Evolutionary conservation across 495 filamentous ascomycete genomes (phyloP), one percentile per base, ranked within the genome.

Genomic region (Xylaria cubensis): DNA sequence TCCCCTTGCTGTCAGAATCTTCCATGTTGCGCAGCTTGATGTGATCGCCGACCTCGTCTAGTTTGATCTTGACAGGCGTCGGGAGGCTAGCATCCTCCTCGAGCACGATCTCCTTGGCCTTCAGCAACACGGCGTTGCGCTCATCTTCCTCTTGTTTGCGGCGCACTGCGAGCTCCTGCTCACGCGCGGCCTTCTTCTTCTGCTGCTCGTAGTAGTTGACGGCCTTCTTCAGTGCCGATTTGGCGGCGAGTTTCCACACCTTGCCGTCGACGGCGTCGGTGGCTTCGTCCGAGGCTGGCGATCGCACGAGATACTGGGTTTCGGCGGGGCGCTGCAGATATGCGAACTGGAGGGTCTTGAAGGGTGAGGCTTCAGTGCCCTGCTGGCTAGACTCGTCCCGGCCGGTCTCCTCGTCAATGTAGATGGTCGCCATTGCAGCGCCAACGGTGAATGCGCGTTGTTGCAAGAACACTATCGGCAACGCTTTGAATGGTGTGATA

Each of bases 31-130:
- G 59, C 59, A 71, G 59, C 48, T 71, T 71, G 46, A 71, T 46
- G 24, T 71, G 46, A 26, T 64, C 59, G 17, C 59, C 59, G 36
- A 64, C 83, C 29, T 88, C 85, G 77, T 91, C 90, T 73, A 97
- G 85, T 80, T 89, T 87, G 74, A 94, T 88, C 75, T 90, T 90
- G 78, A 95, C 90, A 72, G 91, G 84, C 0, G 96, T 91, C 41
- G 95, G 94, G 46, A 97, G 85, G n/a, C 89, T 90, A 17, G 84
- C 69, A 76, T 99, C 93, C 81, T 98, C 92, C 74, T 86, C 88
- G 73, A 99, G 88, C 32, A 92, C 83, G 69, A 98, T 85, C 85
- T 94, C 94, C 86, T 97, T 79, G 26, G 70, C 70, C 69, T 71
- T 71, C 46, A 64, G 24, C 34, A 71, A 34, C 32, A 64, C 59